Percentiles rank a stretch among this genome's conserved stretches.
These are phyloP conservation scores for Viridothelium virens DNA, from an alignment of 495 filamentous ascomycete genomes.

Conservation along the genomic window DNA sequence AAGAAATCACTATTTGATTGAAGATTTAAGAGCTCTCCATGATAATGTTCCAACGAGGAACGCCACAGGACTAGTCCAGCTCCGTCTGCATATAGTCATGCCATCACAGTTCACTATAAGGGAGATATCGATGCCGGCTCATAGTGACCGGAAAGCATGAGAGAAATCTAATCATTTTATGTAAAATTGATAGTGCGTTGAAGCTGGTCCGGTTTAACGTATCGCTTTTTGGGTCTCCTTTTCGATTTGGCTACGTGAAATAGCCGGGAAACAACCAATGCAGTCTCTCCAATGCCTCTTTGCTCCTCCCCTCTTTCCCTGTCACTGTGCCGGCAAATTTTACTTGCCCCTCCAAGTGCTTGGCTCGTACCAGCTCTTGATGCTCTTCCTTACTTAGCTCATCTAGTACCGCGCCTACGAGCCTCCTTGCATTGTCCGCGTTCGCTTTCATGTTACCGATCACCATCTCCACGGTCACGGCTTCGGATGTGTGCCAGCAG, in stretches of 20 bases:
- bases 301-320: conserved; percentile 30
- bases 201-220: no score
- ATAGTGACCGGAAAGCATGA: no score
- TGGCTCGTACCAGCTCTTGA: conserved; percentile 60
- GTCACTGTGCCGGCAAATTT: conserved; percentile 45
- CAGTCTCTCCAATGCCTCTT: conserved; percentile 42
- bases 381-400: conserved; percentile 66
- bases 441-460: conserved; percentile 91
- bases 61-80: no score
- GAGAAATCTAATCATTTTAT: no score
- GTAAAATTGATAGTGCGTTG: no score
- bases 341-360: conserved; percentile 55
- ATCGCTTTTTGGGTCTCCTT: no score
- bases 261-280: conserved; percentile 67
- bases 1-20: no score
- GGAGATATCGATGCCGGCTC: no score
- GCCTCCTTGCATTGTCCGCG: conserved; percentile 66
- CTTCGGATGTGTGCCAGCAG: conserved; percentile 70
- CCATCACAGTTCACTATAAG: no score
- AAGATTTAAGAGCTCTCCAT: no score
- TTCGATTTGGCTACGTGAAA: conserved; percentile 9
- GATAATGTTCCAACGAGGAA: no score
- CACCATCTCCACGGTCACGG: conserved; percentile 89
- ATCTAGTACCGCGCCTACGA: conserved; percentile 80
- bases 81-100: no score